These are phyloP conservation scores for Phytophthora pinifolia DNA, from an alignment of 352 stramenopile genomes.

Conservation along the genomic window DNA sequence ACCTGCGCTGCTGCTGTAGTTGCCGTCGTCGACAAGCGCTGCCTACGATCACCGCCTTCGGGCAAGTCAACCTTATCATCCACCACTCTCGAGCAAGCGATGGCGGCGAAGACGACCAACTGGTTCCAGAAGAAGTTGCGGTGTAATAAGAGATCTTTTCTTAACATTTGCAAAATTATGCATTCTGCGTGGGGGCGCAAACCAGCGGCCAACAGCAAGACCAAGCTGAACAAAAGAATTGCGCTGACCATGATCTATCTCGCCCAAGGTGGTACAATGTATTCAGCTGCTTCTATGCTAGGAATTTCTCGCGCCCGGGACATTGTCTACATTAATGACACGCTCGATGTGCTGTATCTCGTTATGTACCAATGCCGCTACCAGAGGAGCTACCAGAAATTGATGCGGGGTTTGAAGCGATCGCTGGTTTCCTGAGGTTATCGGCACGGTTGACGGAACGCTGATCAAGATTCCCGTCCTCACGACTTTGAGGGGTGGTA, in stretches of 20 bases:
- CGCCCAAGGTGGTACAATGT: slow-evolving; percentile 12
- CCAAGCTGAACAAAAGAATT: slow-evolving; percentile 18
- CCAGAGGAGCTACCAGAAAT: background rate
- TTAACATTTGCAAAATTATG: background rate
- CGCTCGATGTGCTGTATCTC: background rate
- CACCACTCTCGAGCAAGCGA: slow-evolving; percentile 10
- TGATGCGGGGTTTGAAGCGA: slow-evolving; percentile 1
- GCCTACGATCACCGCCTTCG: no score
- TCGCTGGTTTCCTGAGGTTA: slow-evolving; percentile 16
- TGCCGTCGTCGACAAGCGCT: no score
- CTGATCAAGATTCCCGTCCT: slow-evolving; percentile 14
- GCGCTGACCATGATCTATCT: slow-evolving; percentile 21
- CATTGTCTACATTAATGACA: slow-evolving; percentile 20
- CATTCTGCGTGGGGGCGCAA: slow-evolving; percentile 6
- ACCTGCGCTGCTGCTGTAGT: no score
- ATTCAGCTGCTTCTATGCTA: slow-evolving; percentile 6
- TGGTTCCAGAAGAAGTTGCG: slow-evolving; percentile 21
- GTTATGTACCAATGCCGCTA: background rate
- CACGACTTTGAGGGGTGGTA: slow-evolving; percentile 25
- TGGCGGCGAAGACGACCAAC: slow-evolving; percentile 1
- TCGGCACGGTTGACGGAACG: slow-evolving; percentile 11
- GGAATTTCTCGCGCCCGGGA: slow-evolving; percentile 11
- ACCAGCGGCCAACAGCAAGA: slow-evolving; percentile 23
- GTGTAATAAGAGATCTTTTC: slow-evolving; percentile 14
- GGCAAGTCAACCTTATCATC: slow-evolving; percentile 9